phyloP scores from a whole-genome alignment of 169 alveolate genomes.

The Plasmodium knowlesi region DNA sequence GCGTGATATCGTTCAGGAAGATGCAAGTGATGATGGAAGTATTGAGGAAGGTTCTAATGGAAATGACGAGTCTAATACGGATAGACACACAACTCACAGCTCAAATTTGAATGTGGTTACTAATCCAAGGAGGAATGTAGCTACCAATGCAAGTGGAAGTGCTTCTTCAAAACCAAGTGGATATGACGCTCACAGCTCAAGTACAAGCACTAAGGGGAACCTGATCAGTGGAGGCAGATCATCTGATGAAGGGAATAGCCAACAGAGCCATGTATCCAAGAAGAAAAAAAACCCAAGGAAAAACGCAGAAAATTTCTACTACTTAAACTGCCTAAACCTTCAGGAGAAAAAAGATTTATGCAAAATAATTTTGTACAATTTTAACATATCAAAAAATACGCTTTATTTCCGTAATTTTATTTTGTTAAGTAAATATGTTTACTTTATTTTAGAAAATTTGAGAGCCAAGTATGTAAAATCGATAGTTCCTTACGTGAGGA shows the following conservation, averaged over 20 bases:
- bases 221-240: not conserved
- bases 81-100: not conserved
- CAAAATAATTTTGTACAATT: slow-evolving; percentile 24
- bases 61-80: not conserved
- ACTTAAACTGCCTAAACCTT: slow-evolving; percentile 1
- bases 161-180: not conserved
- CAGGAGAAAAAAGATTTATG: slow-evolving; percentile 49
- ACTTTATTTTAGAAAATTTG: slow-evolving; percentile 56
- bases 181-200: not conserved
- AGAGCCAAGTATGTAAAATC: slow-evolving; percentile 42
- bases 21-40: not conserved
- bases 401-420: slow-evolving; percentile 35
- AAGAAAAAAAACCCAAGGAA: not conserved
- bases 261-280: not conserved
- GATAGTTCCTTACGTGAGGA: slow-evolving; percentile 15
- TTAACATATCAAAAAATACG: slow-evolving; percentile 23
- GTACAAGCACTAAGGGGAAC: not conserved
- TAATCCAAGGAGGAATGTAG: not conserved
- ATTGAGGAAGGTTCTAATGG: not conserved
- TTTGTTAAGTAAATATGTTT: slow-evolving; percentile 35
- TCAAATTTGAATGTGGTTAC: not conserved
- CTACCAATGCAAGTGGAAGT: not conserved
- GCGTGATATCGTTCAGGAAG: not conserved
- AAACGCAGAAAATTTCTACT: not conserved
- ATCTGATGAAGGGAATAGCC: not conserved